These are phyloP conservation scores for Solanum rostratum DNA, from an alignment of 257 asterid genomes.

Conservation along the genomic window DNA sequence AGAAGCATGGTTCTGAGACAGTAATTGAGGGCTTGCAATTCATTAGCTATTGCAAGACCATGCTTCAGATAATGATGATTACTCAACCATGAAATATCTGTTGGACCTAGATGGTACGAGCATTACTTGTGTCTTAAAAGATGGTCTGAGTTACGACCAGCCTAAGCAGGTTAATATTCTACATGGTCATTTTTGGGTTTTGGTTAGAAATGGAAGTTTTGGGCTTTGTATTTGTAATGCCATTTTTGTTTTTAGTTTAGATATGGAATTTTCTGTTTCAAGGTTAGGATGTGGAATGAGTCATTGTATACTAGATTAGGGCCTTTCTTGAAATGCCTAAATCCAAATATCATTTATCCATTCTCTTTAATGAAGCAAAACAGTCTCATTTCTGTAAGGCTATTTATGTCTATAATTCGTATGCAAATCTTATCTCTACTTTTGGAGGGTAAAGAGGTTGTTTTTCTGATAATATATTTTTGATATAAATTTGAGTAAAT, in stretches of 20 bases:
- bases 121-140: neutral
- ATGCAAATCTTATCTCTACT: too few relatives aligned
- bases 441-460: too few relatives aligned
- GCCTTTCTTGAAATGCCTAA: neutral
- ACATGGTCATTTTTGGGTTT: neutral
- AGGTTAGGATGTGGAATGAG: neutral
- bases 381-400: neutral
- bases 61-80: neutral
- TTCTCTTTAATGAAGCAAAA: neutral
- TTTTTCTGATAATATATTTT: too few relatives aligned
- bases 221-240: neutral
- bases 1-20: neutral
- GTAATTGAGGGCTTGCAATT: neutral
- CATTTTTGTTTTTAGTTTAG: neutral
- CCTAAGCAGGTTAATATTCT: neutral
- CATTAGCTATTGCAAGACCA: neutral
- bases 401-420: too few relatives aligned
- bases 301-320: neutral
- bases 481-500: too few relatives aligned
- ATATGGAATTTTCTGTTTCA: neutral
- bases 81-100: neutral
- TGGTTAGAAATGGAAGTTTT: neutral
- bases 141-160: neutral
- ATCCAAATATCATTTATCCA: neutral
- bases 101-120: neutral